Percentiles rank a stretch among this genome's conserved stretches.
Conservation (phyloP, 352 stramenopile species). For the Pythium scleroteichum region DNA sequence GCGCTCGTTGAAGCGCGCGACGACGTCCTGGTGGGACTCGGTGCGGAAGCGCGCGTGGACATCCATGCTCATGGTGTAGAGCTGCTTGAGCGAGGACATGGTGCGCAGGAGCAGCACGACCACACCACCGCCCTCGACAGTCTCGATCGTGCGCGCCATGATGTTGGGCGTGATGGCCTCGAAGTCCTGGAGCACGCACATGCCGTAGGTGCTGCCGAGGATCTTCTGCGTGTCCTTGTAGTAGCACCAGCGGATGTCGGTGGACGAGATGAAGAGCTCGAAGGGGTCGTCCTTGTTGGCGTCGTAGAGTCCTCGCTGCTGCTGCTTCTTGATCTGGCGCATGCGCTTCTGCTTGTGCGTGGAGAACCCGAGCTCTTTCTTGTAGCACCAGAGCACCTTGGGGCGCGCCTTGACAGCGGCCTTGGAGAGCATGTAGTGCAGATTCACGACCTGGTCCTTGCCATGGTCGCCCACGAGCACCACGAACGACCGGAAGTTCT, state of each 20-base stretch:
- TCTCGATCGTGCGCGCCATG: conserved; percentile 99
- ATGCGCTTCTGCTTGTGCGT: conserved; percentile 96
- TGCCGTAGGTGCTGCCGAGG: conserved; percentile 97
- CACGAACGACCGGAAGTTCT: conserved; percentile 96
- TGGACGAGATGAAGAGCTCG: conserved; percentile 98
- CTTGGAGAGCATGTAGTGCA: conserved; percentile 98
- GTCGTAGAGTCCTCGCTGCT: conserved; percentile 93
- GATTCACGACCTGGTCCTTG: conserved; percentile 99
- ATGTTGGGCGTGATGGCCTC: conserved; percentile 99
- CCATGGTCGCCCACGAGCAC: conserved; percentile 99
- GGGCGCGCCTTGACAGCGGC: conserved; percentile 93
- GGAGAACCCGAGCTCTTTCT: conserved; percentile 99
- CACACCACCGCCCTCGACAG: conserved; percentile 96
- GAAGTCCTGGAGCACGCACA: conserved; percentile 99
- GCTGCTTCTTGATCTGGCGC: conserved; percentile 95
- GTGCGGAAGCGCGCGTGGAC: conserved; percentile 91
- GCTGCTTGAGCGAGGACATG: conserved; percentile 98
- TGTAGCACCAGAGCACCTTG: conserved; percentile 99
- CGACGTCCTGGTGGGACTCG: conserved; percentile 93
- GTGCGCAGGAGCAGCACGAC: conserved; percentile 97
- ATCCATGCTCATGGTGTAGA: conserved; percentile 99
- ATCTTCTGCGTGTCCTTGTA: conserved; percentile 99
- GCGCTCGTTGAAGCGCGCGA: conserved; percentile 99
- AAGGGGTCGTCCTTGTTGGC: conserved; percentile 95
- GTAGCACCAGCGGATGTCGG: conserved; percentile 99